Base-by-base conservation (phyloP, 2,329 filamentous ascomycete genomes). In the Albifimbria verrucaria region DNA sequence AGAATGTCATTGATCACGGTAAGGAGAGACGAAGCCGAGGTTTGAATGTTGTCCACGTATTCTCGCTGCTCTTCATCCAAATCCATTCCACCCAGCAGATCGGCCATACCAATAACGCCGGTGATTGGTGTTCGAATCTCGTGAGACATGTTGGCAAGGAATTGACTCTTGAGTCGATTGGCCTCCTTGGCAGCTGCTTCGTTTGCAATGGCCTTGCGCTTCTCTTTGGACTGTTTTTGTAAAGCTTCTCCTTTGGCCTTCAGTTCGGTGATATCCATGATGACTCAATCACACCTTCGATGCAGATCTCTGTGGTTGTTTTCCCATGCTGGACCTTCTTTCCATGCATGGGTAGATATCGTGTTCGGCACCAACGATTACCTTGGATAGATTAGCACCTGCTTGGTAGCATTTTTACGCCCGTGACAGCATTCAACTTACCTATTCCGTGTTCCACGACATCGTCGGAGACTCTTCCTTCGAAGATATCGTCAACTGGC, bases 1-100 rank as follows among this genome's bases (percentile, higher is more conserved):
- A 96, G 75, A 52, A 95, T 95, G 62, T 96, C 91, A 63, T 96
- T 95, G 69, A 96, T 95, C 41, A 96, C 88, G 0, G 90, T 93
- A 20, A 96, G 76, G 3, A 96, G 73, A 2, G 89, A 90, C 57
- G 93, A 92, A 0, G 88, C 89, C 6, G 88, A 92, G 49, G 87
- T 80, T 62, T 90, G 86, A 7, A 93, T 90, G 56, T 90, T 91
- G 59, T 90, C 87, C 3, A 88, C 86, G 56, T 85, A 89, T 52
- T 92, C 88, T 53, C 80, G 78, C 62, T 91, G 87, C 59, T 92
- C 88, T n/a, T 80, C 76, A 50, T 85, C 78, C 22, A 92, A 70
- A 17, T 82, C 71, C 64, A 85, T 88, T 56, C 90, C 87, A 25
- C 86, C 75, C 7, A 92, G 72, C 9, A 93, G 74, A 61, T 92